Percentiles rank a stretch among this genome's conserved stretches.
Conservation (phyloP, 352 stramenopile genomes). For the Lagenidium sp. region DNA sequence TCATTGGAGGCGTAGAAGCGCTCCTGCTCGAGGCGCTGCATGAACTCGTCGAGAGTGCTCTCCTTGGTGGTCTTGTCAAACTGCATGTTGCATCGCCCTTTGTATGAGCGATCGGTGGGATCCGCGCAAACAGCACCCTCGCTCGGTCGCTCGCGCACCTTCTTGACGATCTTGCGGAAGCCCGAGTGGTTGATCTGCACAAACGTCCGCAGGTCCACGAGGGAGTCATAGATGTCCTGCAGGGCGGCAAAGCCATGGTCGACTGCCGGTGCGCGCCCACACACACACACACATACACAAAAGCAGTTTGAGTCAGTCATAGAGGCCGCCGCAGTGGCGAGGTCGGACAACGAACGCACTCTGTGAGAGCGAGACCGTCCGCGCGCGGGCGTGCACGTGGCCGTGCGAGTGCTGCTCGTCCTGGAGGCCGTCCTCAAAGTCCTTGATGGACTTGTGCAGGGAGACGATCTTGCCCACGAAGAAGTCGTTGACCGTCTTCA, state of each 20-base stretch:
- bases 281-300: no score
- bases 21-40: conserved; percentile 70
- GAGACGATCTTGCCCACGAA: conserved; percentile 61
- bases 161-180: conserved; percentile 93
- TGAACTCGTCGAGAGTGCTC: conserved; percentile 59
- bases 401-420: conserved; percentile 66
- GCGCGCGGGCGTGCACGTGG: conserved; percentile 60
- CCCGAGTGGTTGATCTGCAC: conserved; percentile 90
- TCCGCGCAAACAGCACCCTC: no score
- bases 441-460: conserved; percentile 52
- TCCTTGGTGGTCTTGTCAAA: conserved; percentile 88
- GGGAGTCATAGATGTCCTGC: conserved; percentile 85
- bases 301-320: no score
- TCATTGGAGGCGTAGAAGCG: conserved; percentile 77
- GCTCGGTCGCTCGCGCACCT: no score
- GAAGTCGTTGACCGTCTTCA: conserved; percentile 84
- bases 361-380: conserved; percentile 38
- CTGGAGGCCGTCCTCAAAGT: conserved; percentile 61
- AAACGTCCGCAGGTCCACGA: conserved; percentile 86
- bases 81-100: no score
- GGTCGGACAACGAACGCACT: no score
- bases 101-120: no score
- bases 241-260: conserved; percentile 76
- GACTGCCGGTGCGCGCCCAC: no score
- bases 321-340: no score